Evolutionary conservation across 208 protist species (phyloP).

Genomic region (Acanthamoeba lenticulata): DNA sequence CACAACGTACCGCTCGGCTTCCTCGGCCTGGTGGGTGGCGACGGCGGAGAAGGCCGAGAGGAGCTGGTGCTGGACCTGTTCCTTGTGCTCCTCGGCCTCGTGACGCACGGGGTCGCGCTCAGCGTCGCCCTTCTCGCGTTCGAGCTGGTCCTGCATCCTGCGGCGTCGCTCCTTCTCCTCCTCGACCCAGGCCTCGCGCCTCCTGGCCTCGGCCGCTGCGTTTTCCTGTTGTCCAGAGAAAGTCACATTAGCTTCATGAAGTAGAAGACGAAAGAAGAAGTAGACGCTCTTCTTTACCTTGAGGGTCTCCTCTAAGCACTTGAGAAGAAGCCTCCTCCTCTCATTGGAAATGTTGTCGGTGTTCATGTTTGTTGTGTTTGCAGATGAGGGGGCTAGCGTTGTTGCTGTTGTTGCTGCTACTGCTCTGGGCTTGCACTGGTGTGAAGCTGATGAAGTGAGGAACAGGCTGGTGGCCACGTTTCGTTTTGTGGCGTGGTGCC

Average conservation of each 20-base stretch:
- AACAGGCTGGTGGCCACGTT: neutral
- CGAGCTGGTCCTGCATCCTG: conserved; percentile 12
- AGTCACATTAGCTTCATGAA: neutral
- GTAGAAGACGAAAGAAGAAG: neutral
- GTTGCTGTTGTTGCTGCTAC: neutral
- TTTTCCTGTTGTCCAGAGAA: no score
- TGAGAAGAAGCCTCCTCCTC: neutral
- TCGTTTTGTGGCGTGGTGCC: neutral
- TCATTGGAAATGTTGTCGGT: neutral
- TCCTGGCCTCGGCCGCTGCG: conserved; percentile 5
- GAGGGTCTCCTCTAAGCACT: neutral
- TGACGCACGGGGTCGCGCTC: neutral
- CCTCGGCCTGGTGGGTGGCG: neutral
- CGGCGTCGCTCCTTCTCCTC: conserved; percentile 21
- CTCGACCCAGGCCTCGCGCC: conserved; percentile 23
- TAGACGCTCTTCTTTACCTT: no score
- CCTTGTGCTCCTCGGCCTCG: neutral
- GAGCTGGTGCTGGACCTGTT: conserved; percentile 28
- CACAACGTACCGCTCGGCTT: neutral
- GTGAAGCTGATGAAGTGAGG: neutral
- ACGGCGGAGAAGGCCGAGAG: conserved; percentile 40
- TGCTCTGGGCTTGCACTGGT: neutral
- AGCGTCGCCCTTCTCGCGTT: conserved; percentile 17
- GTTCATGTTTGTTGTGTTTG: neutral
- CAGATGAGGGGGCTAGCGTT: no score